A percentile compares a stretch with the other conserved stretches of the same genome.
These are phyloP conservation scores for Coccomyxa sp. DNA, from an alignment of 139 green algal species.

Conservation along the genomic window DNA sequence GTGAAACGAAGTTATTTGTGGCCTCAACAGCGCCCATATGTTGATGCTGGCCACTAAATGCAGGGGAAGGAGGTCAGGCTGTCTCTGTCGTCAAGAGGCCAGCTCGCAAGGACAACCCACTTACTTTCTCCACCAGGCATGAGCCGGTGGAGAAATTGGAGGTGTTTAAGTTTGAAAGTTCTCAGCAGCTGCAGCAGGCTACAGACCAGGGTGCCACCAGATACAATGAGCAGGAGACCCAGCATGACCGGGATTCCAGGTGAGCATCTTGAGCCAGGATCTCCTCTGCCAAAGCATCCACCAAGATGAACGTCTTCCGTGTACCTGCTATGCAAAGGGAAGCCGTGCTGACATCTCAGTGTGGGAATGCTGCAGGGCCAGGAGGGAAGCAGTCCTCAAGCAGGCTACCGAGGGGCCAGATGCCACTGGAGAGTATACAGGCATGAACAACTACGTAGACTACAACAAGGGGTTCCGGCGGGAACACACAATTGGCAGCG, in stretches of 20 bases:
- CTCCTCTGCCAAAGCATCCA: conserved; percentile 1
- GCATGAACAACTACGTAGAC: conserved; percentile 76
- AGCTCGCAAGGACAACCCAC: conserved; percentile 25
- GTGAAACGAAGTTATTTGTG: no score
- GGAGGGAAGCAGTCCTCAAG: conserved; percentile 51
- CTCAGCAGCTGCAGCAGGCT: conserved; percentile 30
- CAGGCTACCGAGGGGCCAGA: conserved; percentile 26
- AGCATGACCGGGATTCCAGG: conserved; percentile 68
- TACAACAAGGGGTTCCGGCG: conserved; percentile 69
- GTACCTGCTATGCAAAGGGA: no score
- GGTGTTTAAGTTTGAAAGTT: conserved; percentile 44
- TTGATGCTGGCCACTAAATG: no score
- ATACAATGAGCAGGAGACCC: conserved; percentile 71
- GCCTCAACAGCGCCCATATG: no score
- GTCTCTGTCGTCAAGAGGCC: conserved; percentile 32
- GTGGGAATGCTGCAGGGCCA: conserved; percentile 39
- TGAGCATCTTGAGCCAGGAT: conserved; percentile 8
- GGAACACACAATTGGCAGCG: conserved; percentile 46
- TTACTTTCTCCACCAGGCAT: conserved; percentile 53
- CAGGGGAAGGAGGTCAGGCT: not conserved
- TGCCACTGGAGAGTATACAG: conserved; percentile 60
- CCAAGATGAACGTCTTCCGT: no score
- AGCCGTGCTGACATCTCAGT: no score
- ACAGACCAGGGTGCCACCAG: conserved; percentile 57
- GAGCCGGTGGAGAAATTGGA: conserved; percentile 10